Evolutionary conservation across 768 basidiomycete species (phyloP).

Genomic region (Cantharellus cinnabarinus): DNA sequence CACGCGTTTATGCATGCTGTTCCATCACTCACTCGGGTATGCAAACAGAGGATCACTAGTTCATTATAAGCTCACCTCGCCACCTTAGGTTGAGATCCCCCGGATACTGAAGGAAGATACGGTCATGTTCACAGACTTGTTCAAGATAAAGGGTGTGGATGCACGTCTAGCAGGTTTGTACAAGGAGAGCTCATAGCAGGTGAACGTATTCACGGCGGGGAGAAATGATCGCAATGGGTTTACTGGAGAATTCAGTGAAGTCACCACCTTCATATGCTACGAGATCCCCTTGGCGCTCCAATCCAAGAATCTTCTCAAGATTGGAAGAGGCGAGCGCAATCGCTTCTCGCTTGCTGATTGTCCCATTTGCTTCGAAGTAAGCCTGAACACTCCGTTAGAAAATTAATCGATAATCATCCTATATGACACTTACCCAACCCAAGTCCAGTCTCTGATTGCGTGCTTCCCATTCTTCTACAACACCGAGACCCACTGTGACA

Average conservation of each 20-base stretch:
- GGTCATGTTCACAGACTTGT: background rate
- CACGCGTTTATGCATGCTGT: background rate
- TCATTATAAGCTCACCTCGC: background rate
- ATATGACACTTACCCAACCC: constrained; percentile 44
- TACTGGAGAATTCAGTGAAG: constrained; percentile 16
- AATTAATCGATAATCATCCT: background rate
- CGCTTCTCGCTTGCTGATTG: constrained; percentile 26
- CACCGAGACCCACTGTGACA: constrained; percentile 53
- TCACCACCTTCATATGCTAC: constrained; percentile 39
- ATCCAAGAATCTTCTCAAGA: constrained; percentile 32
- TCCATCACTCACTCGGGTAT: background rate
- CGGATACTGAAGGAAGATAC: background rate
- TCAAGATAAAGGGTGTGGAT: background rate
- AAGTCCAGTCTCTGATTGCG: constrained; percentile 62
- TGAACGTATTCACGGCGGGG: background rate
- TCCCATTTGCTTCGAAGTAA: constrained; percentile 20
- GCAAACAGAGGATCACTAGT: too few species aligned
- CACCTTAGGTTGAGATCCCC: background rate
- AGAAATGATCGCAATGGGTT: constrained; percentile 6
- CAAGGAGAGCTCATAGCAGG: background rate
- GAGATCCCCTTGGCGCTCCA: constrained; percentile 26
- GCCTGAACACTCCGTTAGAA: constrained; percentile 18
- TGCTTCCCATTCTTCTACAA: constrained; percentile 46
- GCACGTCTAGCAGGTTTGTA: too few species aligned
- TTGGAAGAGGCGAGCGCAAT: constrained; percentile 34